These are phyloP conservation scores for Cladosporium halotolerans DNA, from an alignment of 2,329 filamentous ascomycete species.

Conservation along the genomic window DNA sequence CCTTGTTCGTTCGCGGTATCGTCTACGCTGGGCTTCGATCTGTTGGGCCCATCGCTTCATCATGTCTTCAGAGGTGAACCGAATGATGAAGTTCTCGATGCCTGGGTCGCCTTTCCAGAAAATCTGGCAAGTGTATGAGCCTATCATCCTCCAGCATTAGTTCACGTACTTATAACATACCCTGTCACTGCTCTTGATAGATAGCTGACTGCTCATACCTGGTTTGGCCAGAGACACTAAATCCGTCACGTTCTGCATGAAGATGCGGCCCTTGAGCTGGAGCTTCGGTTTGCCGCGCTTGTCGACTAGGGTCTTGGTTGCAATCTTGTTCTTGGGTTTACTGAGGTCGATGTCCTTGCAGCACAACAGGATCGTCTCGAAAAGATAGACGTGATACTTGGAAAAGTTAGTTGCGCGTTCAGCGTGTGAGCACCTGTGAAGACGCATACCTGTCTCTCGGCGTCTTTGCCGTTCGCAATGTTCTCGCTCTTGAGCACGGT, in stretches of 20 bases:
- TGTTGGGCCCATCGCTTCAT: constrained; percentile 88
- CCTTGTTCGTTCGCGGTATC: constrained; percentile 44
- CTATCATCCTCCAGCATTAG: constrained; percentile 40
- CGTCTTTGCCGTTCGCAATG: constrained; percentile 57
- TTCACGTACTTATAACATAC: constrained; percentile 21
- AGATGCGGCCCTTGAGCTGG: constrained; percentile 93
- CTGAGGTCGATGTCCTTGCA: constrained; percentile 90
- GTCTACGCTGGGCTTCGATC: constrained; percentile 66
- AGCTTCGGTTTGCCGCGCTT: constrained; percentile 69
- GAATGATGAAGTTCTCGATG: constrained; percentile 93
- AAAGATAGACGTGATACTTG: constrained; percentile 95
- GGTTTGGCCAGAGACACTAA: constrained; percentile 82
- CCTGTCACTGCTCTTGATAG: constrained; percentile 19
- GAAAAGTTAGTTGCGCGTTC: constrained; percentile 9
- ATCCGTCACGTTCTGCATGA: constrained; percentile 98
- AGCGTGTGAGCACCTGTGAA: constrained; percentile 5
- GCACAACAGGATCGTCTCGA: constrained; percentile 89
- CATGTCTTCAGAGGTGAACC: constrained; percentile 81
- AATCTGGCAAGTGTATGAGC: constrained; percentile 91
- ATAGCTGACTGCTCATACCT: constrained; percentile 51
- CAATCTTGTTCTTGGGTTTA: constrained; percentile 67
- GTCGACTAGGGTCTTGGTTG: constrained; percentile 64
- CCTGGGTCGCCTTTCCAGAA: constrained; percentile 97
- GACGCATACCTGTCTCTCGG: constrained; percentile 74
- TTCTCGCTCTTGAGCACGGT: constrained; percentile 67